These are phyloP conservation scores for Exophiala dermatitidis DNA, from an alignment of 2,329 filamentous ascomycete species.

Conservation along the genomic window DNA sequence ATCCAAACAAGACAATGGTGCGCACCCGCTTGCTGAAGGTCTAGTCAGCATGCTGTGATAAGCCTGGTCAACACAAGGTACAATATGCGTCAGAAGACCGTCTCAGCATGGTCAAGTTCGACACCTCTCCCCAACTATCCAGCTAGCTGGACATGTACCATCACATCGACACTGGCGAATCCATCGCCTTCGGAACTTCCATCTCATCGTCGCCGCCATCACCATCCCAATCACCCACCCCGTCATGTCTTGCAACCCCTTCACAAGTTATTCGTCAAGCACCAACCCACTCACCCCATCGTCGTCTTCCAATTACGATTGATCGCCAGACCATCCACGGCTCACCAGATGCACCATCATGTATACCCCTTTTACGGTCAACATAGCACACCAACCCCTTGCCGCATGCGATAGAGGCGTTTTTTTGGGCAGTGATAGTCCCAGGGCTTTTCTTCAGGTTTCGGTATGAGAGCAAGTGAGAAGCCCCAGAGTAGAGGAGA, in stretches of 20 bases:
- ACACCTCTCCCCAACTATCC: background rate
- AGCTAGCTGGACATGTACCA: constrained; percentile 35
- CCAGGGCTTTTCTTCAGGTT: background rate
- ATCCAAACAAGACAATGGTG: background rate
- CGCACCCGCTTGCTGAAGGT: background rate
- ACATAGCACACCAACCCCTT: constrained; percentile 17
- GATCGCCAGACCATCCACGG: constrained; percentile 32
- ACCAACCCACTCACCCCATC: background rate
- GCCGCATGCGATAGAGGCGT: constrained; percentile 23
- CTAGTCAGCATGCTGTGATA: background rate
- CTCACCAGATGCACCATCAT: constrained; percentile 28
- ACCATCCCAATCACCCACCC: background rate
- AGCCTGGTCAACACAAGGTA: background rate
- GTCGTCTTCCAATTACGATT: constrained; percentile 5
- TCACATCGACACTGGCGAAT: constrained; percentile 31
- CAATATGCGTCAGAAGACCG: no score
- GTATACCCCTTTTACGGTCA: constrained; percentile 23
- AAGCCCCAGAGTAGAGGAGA: constrained; percentile 1
- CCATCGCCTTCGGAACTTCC: background rate
- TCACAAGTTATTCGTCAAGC: background rate
- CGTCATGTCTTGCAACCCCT: background rate
- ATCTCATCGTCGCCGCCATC: constrained; percentile 31
- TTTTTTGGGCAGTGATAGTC: constrained; percentile 14
- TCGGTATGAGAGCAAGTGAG: constrained; percentile 8
- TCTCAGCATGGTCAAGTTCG: no score